Base-by-base conservation (phyloP, 805 yeast genomes). In the Metschnikowia noctiluminum region DNA sequence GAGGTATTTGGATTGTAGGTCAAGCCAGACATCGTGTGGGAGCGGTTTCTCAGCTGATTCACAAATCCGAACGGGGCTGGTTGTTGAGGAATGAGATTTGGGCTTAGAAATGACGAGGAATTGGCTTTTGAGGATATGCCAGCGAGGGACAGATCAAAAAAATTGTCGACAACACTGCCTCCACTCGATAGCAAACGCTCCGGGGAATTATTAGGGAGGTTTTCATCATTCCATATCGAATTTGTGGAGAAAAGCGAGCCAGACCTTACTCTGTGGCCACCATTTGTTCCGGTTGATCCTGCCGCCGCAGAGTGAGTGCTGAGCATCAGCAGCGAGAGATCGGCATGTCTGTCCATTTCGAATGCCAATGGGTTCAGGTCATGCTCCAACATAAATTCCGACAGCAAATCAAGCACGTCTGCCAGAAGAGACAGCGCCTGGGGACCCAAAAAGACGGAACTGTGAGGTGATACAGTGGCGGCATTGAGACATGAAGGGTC, bases 201-300 rank as follows among this genome's bases (percentile, higher is more conserved):
- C 14, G 58, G 60, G 21, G 56, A 52, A 38, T 57, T 48, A 26
- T 37, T 45, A 45, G 49, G 54, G 34, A 54, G 35, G 16, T 60
- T 55, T 41, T 75, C 79, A 56, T 77, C 82, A 52, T 79, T 78
- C 87, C 87, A 82, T 46, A 82, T 81, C 36, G 85, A 79, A 52
- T 70, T 64, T 2, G 74, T 66, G 27, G 73, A 67, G 53, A 78
- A 71, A 40, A 81, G 65, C 1, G 85, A 80, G 5, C 84, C 81
- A 0, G 85, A 80, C 46, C 87, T 73, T 53, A 78, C 64, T 54
- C 87, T 66, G 40, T 53, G 49, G 28, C 55, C 54, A 13, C 48
- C 15, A 27, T 21, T 46, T 15, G 49, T 41, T 14, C 45, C 43
- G 8, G 34, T 28, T 15, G 49, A 40, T 10, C 49, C 42, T 15